A percentile compares a stretch with the other conserved stretches of the same genome.
Conservation (phyloP, 1,139 yeast species). For the Schizosaccharomyces versatilis region DNA sequence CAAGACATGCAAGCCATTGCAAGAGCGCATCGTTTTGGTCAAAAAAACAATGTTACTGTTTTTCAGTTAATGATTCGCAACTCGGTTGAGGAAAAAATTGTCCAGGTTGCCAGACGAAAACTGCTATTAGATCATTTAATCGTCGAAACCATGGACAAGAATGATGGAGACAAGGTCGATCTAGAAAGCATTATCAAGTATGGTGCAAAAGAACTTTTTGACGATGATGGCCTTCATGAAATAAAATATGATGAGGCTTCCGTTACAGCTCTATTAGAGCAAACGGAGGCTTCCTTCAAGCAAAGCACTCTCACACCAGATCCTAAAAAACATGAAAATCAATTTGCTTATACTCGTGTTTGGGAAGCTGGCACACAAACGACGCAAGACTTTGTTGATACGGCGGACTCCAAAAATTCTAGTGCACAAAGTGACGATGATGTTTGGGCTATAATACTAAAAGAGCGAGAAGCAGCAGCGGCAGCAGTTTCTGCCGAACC, state of each 20-base stretch:
- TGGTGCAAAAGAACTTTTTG: slow-evolving; percentile 14
- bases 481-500: neutral
- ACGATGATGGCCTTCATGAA: slow-evolving; percentile 10
- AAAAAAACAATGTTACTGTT: slow-evolving; percentile 65
- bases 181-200: slow-evolving; percentile 10
- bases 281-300: slow-evolving; percentile 42
- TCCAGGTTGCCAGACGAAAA: slow-evolving; percentile 64
- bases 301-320: slow-evolving; percentile 65
- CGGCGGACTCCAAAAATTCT: neutral
- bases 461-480: neutral
- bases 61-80: slow-evolving; percentile 59
- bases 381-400: neutral
- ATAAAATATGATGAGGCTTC: slow-evolving; percentile 11
- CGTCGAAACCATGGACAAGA: slow-evolving; percentile 21
- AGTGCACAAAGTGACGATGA: neutral
- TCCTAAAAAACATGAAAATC: slow-evolving; percentile 30
- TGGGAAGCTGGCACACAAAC: slow-evolving; percentile 12
- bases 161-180: slow-evolving; percentile 11
- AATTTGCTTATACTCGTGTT: slow-evolving; percentile 12
- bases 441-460: neutral
- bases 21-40: slow-evolving; percentile 79
- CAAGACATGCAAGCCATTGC: slow-evolving; percentile 84
- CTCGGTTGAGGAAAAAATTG: slow-evolving; percentile 56
- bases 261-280: slow-evolving; percentile 11
- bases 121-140: slow-evolving; percentile 73